Evolutionary conservation across 129 eudicot species (phyloP).

Genomic region (Scalesia atractyloides): DNA sequence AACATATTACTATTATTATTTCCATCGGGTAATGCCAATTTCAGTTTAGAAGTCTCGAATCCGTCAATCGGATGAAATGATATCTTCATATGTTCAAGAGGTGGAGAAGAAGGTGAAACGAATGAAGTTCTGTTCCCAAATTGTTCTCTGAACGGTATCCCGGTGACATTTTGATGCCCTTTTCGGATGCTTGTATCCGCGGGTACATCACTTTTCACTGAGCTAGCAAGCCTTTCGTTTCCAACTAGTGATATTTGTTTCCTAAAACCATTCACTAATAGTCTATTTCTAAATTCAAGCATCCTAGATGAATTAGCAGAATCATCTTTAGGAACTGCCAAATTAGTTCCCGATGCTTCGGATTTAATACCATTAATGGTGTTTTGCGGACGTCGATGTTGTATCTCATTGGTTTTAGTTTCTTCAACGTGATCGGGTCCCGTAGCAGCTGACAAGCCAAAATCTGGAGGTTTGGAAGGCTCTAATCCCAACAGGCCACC

Average conservation of each 20-base stretch:
- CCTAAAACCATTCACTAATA: conserved; percentile 57
- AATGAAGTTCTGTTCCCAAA: conserved; percentile 38
- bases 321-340: conserved; percentile 33
- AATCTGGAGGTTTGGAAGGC: conserved; percentile 97
- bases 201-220: conserved; percentile 40
- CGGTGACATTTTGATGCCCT: conserved; percentile 35
- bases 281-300: conserved; percentile 53
- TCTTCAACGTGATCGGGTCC: conserved; percentile 26
- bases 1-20: conserved; percentile 39
- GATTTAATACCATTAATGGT: conserved; percentile 18
- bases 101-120: conserved; percentile 80
- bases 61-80: conserved; percentile 83
- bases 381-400: conserved; percentile 19
- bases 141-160: conserved; percentile 44
- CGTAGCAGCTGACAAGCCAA: conserved; percentile 38
- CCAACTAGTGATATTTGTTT: conserved; percentile 45
- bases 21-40: conserved; percentile 72
- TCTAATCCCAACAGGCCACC: conserved; percentile 87
- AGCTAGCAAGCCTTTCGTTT: conserved; percentile 43
- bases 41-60: conserved; percentile 61
- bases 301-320: conserved; percentile 46
- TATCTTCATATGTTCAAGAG: conserved; percentile 91
- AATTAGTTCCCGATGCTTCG: conserved; percentile 22
- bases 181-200: conserved; percentile 29
- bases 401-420: conserved; percentile 21